phyloP scores from a whole-genome alignment of 169 alveolate genomes.

The Cryptosporidium sp. region DNA sequence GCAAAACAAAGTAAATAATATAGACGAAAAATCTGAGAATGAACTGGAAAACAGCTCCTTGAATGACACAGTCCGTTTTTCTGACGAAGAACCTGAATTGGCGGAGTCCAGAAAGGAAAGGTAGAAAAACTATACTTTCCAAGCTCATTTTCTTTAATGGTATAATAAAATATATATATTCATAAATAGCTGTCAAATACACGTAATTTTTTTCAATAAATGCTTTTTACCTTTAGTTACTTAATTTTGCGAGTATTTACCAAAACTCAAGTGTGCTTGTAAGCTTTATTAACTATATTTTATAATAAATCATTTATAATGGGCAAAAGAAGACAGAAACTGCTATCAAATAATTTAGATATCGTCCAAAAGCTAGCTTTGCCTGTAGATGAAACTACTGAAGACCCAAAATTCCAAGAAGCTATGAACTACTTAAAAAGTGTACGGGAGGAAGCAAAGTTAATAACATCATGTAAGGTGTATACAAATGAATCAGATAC shows the following conservation, averaged over 20 bases:
- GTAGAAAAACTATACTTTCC: not conserved
- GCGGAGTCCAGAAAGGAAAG: slow-evolving; percentile 43
- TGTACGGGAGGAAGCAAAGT: slow-evolving; percentile 54
- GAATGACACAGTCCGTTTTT: not conserved
- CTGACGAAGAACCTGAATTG: slow-evolving; percentile 13
- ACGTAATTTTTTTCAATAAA: not conserved
- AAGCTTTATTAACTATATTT: not conserved
- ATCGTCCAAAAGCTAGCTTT: not conserved
- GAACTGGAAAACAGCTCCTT: not conserved
- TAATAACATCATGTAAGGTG: not conserved
- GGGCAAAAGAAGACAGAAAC: not conserved
- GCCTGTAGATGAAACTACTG: slow-evolving; percentile 6
- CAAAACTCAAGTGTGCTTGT: not conserved
- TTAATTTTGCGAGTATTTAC: too few relatives aligned
- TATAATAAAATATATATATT: too few relatives aligned
- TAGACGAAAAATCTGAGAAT: not conserved
- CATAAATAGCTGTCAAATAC: not conserved
- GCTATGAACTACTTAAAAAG: slow-evolving; percentile 42
- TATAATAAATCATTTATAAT: not conserved
- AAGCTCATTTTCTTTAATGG: not conserved
- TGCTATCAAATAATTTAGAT: not conserved
- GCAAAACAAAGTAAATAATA: not conserved
- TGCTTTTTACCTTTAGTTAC: not conserved
- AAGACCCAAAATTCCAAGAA: slow-evolving; percentile 24
- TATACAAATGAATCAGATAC: not conserved